phyloP scores from a whole-genome alignment of 345 rosid species.

The Boechera stricta region DNA sequence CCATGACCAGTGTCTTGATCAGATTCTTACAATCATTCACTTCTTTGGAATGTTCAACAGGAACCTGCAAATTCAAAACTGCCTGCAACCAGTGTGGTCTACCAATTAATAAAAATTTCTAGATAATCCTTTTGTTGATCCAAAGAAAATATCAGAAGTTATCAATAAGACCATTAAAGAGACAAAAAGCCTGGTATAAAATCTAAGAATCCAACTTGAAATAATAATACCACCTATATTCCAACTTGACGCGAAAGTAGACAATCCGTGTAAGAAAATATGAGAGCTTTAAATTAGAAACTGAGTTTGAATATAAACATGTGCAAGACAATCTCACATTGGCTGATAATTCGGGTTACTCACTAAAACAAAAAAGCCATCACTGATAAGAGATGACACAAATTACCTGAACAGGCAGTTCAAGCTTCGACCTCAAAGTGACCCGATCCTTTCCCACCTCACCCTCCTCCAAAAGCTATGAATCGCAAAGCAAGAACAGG shows the following conservation, averaged over 20 bases:
- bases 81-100: conserved; percentile 70
- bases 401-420: conserved; percentile 97
- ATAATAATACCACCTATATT: conserved; percentile 6
- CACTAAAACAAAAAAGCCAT: conserved; percentile 13
- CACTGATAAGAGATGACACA: conserved; percentile 18
- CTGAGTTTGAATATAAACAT: conserved; percentile 8
- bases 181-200: conserved; percentile 4
- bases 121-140: conserved; percentile 16
- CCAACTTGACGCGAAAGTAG: conserved; percentile 20
- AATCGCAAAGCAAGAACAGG: conserved; percentile 30
- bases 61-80: conserved; percentile 93
- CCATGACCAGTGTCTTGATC: conserved; percentile 98
- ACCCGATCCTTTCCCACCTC: conserved; percentile 92
- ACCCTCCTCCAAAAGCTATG: conserved; percentile 89
- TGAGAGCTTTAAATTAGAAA: conserved; percentile 3
- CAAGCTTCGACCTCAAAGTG: conserved; percentile 93
- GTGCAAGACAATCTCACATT: conserved; percentile 20
- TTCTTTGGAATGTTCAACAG: conserved; percentile 97
- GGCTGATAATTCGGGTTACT: conserved; percentile 25
- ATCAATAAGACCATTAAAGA: conserved; percentile 11
- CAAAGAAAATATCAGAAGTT: conserved; percentile 16
- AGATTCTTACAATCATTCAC: conserved; percentile 95
- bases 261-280: conserved; percentile 10
- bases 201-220: conserved; percentile 1
- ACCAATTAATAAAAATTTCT: conserved; percentile 38